Evolutionary conservation across 306 rosid genomes (phyloP), one percentile per base, ranked within the genome.

Genomic region (Ceratonia siliqua): DNA sequence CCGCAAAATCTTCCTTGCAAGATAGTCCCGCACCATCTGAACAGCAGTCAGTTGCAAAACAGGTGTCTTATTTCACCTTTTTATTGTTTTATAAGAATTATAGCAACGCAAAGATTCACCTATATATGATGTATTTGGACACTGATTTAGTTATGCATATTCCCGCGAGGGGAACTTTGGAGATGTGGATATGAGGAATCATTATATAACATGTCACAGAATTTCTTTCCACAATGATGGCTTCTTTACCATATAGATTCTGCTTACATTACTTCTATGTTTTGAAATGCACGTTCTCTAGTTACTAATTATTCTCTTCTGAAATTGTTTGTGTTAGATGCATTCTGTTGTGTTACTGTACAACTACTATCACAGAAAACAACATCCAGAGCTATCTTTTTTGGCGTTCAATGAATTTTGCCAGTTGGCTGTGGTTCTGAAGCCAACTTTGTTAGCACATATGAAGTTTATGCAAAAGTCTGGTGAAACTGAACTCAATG

Each of bases 351-450:
- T 90, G 84, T 43, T 93, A 53, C 74, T 93, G 71, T 89, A 90
- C 88, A 93, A 93, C 84, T 90, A 87, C 85, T 87, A 87, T 88
- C 88, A 87, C 82, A 75, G 92, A 80, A 93, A 83, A 68, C 85
- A 79, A 10, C 78, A 80, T 35, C 90, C 88, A 25, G 76, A 80
- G 52, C 86, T 93, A 68, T 85, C 64, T 41, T 78, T 81, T 82
- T 76, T 93, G 30, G 79, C 82, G 69, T 89, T 93, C 28, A 74
- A 82, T 52, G 88, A 85, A 54, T 91, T 93, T 78, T 90, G 90
- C 83, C 83, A 93, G 87, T 79, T 89, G 89, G 78, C 71, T 28
- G 90, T 77, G 78, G 78, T 83, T 79, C 57, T 86, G 74, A 89
- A 83, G 83, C 97, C 93, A 25, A 21, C 87, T 45, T 62, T 93